Conservation (phyloP, 1,284 basidiomycete species). For the Trametes polyzona region DNA sequence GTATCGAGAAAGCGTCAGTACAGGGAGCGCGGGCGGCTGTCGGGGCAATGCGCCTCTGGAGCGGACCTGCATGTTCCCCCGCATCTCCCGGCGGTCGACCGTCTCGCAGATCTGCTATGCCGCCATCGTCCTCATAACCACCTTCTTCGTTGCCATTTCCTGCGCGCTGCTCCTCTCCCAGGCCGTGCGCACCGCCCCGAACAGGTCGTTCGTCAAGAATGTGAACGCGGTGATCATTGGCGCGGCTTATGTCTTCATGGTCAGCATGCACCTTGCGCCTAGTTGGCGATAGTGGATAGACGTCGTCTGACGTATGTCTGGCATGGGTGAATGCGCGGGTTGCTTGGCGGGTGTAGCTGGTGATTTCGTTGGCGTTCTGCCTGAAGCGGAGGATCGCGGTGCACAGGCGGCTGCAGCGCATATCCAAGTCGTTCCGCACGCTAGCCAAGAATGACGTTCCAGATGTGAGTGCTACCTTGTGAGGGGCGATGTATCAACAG, state of each 20-base stretch:
- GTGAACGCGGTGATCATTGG: conserved; percentile 68
- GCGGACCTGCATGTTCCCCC: conserved; percentile 31
- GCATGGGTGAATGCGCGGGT: background rate
- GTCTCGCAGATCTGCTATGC: conserved; percentile 46
- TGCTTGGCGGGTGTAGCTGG: conserved; percentile 40
- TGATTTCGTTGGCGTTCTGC: conserved; percentile 62
- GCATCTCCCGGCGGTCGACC: conserved; percentile 32
- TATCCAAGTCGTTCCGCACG: conserved; percentile 72
- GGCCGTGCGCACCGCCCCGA: conserved; percentile 64
- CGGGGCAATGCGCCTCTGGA: background rate
- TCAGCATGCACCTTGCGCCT: conserved; percentile 38
- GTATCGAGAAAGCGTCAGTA: too few relatives aligned
- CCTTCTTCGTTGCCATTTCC: conserved; percentile 62
- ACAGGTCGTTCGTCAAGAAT: conserved; percentile 57
- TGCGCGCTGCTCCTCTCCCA: conserved; percentile 67
- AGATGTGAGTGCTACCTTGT: conserved; percentile 67
- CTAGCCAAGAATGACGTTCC: conserved; percentile 70
- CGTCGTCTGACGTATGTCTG: background rate
- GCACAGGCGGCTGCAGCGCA: conserved; percentile 61
- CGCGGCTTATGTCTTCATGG: conserved; percentile 66
- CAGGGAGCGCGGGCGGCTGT: background rate
- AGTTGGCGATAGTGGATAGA: background rate
- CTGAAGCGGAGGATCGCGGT: conserved; percentile 69
- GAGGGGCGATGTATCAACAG: too few relatives aligned
- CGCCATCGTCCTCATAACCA: conserved; percentile 55